Base-by-base conservation (phyloP, 2,329 filamentous ascomycete genomes). In the Lachnellula hyalina region DNA sequence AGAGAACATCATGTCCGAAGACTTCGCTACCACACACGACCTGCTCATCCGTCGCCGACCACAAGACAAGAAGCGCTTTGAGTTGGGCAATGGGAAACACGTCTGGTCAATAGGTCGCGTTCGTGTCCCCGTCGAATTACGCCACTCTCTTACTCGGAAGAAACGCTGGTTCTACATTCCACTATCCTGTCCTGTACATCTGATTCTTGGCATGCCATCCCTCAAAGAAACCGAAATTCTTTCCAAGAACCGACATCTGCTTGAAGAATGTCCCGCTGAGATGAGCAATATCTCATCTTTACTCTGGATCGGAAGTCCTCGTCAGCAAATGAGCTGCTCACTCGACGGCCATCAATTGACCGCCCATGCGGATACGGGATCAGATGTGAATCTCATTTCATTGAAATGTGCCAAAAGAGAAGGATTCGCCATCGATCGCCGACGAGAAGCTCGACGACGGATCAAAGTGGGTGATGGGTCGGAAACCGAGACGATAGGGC, bases 381-480 rank as follows among this genome's bases (percentile, higher is more conserved):
- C 53, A 8, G 56, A 59, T 36, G 25, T 52, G 6, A 54, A 56
- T 35, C 23, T 59, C 8, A 59, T 59, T 44, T 54, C 34, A 19
- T 41, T 47, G 11, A 32, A 53, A 8, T 59, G 49, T 23, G 56
- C 56, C 12, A 19, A 49, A 52, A 49, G 46, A 28, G 42, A 51
- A 46, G 36, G 48, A 4, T 58, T 58, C 21, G 28, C 41, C 8
- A 48, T 60, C 7, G 55, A 58, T 40, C 49, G 17, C 9, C 45
- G 52, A 4, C 32, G 51, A 21, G 44, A 46, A 5, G 42, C 35
- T 32, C 35, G 40, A 51, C 42, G 15, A 25, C 17, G 15, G 3
- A 40, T 58, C 15, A 40, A 46, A n/a, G 12, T 49, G 19, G 56
- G 36, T 1, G 56, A 58, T 44, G 49, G 52, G 5, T 40, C 46